These are phyloP conservation scores for Exophiala spinifera DNA, from an alignment of 2,329 filamentous ascomycete genomes.

Conservation along the genomic window DNA sequence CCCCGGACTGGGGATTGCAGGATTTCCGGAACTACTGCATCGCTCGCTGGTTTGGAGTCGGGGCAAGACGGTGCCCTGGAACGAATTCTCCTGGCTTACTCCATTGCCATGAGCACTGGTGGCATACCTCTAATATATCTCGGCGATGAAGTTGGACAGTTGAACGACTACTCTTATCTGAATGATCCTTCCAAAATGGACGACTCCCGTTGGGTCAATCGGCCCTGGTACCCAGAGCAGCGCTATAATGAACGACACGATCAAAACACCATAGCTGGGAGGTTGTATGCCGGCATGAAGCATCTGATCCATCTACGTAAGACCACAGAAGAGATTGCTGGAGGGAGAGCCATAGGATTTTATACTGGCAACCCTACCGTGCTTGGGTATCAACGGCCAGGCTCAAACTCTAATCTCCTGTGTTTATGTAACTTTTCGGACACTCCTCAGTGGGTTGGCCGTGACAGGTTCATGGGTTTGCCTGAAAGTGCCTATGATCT, in stretches of 20 bases:
- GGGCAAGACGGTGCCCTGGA: conserved; percentile 27
- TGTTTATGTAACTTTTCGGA: conserved; percentile 29
- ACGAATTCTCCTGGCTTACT: conserved; percentile 25
- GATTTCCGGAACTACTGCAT: conserved; percentile 27
- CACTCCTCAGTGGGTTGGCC: conserved; percentile 24
- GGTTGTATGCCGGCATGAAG: conserved; percentile 25
- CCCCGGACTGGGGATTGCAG: conserved; percentile 26
- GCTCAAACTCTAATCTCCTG: conserved; percentile 16
- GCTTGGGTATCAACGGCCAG: conserved; percentile 27
- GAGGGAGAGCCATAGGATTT: conserved; percentile 25
- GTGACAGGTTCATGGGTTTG: conserved; percentile 27
- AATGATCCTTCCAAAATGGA: conserved; percentile 28
- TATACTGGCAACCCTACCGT: conserved; percentile 25
- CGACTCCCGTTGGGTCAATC: conserved; percentile 27
- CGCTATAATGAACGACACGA: conserved; percentile 25
- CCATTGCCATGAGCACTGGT: conserved; percentile 27
- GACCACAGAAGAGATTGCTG: conserved; percentile 23
- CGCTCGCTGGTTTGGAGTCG: conserved; percentile 25
- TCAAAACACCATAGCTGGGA: conserved; percentile 18
- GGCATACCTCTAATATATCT: conserved; percentile 28
- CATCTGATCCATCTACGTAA: conserved; percentile 26
- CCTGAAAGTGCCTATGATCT: conserved; percentile 1
- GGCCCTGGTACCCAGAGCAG: conserved; percentile 23
- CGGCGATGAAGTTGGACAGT: conserved; percentile 27
- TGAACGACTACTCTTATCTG: conserved; percentile 29